Evolutionary conservation across 306 rosid species (phyloP), one percentile per base, ranked within the genome.

Genomic region (Hippophae gyantsensis): DNA sequence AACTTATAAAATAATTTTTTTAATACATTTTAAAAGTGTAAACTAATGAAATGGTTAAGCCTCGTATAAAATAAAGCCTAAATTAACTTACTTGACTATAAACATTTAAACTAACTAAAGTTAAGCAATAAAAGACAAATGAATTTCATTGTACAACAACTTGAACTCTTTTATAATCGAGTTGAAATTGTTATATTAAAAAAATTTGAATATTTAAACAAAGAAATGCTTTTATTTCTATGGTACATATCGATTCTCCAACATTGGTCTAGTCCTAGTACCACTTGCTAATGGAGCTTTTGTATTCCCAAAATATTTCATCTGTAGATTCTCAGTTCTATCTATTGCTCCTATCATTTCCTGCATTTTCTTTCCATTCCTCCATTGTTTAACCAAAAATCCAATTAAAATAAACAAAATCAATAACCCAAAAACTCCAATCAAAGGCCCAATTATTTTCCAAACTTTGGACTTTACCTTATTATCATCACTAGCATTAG

Each of bases 261-360:
- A 59, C 8, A 67, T 26, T 54, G 86, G 86, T 11, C 66, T 48
- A 8, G 89, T 83, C 48, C 86, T 78, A 61, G 70, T 74, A 14
- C 69, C 78, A 44, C n/a, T 11, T 25, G 89, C 89, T 1, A 52
- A 18, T 49, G 89, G 86, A 13, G 69, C 74, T 69, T 49, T 83
- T 18, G 65, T 38, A 6, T 64, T 59, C 42, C 78, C 81, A 55
- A 80, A 11, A 2, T 56, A 64, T 54, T 69, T 38, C 43, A 67
- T 62, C 8, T 52, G 42, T 65, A 72, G 45, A 1, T 27, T 40
- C 47, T 67, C 81, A 67, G n/a, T 56, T 10, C 26, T 41, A 10
- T 69, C 77, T 41, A 44, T 67, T 0, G 8, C 73, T 62, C 69
- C 10, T 65, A 79, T 76, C 78, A 69, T 40, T 65, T 79, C 23